Evolutionary conservation across 495 filamentous ascomycete genomes (phyloP), one percentile per base, ranked within the genome.

Genomic region (Paragyromitra xinjiangensis): DNA sequence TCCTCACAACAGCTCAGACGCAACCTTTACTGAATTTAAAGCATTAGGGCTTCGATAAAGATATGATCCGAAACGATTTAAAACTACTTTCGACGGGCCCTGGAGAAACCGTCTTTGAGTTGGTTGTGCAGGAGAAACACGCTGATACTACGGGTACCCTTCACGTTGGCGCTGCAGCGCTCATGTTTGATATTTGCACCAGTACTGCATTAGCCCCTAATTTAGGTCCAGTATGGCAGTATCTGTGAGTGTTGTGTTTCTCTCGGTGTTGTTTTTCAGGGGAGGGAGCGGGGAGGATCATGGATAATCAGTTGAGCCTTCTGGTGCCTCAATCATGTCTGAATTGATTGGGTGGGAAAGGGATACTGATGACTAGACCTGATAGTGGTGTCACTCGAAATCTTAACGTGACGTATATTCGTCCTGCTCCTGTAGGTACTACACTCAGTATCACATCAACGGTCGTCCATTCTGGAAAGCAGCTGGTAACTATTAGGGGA

Each of bases 111-210:
- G 53, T 74, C 5, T 74, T 74, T 7, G 63, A 68, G 26, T n/a
- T 74, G n/a, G 9, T 19, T 3, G 71, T 74, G 42, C 40, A 26
- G 29, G 40, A 67, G 14, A 39, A 8, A 16, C 51, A 68, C 12
- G 42, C 64, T 4, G 62, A 12, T 26, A 22, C 63, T 4, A 3
- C 16, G 3, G 85, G 85, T 1, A 90, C 86, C 82, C 84, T 94
- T n/a, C 92, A 94, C 79, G 91, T 91, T 44, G 92, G 92, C 7
- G 90, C 88, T 78, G 85, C 87, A 0, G 88, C 92, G 0, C 89
- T 90, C 2, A 82, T 93, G 1, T 89, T 93, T 77, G 92, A 94
- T 82, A 82, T 88, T 22, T 87, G 90, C 77, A 91, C 92, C 0
- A 88, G 88, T 8, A 81, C 84, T n/a, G 84, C 89, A 11, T 81